These are phyloP conservation scores for Gillenia trifoliata DNA, from an alignment of 306 rosid genomes.

Conservation along the genomic window DNA sequence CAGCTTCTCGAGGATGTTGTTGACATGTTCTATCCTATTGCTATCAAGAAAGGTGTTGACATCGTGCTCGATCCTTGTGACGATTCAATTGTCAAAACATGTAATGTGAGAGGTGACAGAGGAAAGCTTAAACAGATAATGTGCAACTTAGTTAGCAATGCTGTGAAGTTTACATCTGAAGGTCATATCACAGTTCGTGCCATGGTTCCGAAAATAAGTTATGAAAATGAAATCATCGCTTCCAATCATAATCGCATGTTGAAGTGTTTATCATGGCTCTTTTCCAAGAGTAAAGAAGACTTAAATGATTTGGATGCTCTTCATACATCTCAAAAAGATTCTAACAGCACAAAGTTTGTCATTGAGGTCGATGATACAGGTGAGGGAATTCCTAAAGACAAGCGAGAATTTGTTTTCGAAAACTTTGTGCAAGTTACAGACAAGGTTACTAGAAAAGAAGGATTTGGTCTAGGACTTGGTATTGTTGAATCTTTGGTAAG, in stretches of 20 bases:
- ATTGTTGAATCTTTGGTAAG: conserved; percentile 81
- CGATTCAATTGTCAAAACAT: conserved; percentile 49
- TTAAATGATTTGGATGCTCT: conserved; percentile 22
- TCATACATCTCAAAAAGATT: conserved; percentile 26
- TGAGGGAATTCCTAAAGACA: conserved; percentile 81
- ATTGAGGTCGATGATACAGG: conserved; percentile 89
- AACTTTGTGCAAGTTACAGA: conserved; percentile 76
- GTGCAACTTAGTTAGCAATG: conserved; percentile 71
- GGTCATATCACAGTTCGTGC: conserved; percentile 66
- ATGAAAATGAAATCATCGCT: conserved; percentile 36
- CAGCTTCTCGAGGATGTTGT: conserved; percentile 68
- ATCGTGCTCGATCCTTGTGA: conserved; percentile 65
- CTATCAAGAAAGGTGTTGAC: conserved; percentile 64
- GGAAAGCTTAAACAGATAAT: conserved; percentile 70
- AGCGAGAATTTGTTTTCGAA: conserved; percentile 56
- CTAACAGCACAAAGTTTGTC: conserved; percentile 43
- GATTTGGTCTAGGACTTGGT: conserved; percentile 93
- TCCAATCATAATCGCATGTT: conserved; percentile 16
- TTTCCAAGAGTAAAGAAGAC: conserved; percentile 25
- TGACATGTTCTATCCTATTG: conserved; percentile 61
- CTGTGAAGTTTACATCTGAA: conserved; percentile 63
- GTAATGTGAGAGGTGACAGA: conserved; percentile 65
- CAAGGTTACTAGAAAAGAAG: conserved; percentile 52
- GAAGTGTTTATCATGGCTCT: conserved; percentile 28
- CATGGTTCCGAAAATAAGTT: conserved; percentile 44